A percentile compares a stretch with the other conserved stretches of the same genome.
Conservation (phyloP, 495 filamentous ascomycete genomes). For the Hypoxylon fragiforme region DNA sequence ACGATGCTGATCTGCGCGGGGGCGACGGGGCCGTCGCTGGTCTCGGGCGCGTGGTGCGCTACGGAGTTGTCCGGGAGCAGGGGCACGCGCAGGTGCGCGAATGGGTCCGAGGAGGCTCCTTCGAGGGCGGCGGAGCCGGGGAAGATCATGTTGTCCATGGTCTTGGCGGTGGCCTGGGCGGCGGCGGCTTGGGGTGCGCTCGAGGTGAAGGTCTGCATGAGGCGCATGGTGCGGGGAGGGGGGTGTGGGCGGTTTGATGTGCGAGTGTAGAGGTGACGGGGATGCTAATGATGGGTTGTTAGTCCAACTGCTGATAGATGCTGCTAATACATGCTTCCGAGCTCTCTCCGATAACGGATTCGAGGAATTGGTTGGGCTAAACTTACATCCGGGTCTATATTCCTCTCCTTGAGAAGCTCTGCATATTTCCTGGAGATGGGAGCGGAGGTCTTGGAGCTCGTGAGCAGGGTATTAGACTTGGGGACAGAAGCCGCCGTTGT, state of each 20-base stretch:
- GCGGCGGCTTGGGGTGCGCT: slow-evolving; percentile 39
- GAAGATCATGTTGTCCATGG: slow-evolving; percentile 47
- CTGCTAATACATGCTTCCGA: too few species aligned
- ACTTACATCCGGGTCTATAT: slow-evolving; percentile 40
- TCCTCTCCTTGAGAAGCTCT: slow-evolving; percentile 40
- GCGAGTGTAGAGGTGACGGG: slow-evolving; percentile 39
- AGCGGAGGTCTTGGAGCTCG: slow-evolving; percentile 38
- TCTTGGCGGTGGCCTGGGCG: slow-evolving; percentile 19
- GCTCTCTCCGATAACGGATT: slow-evolving; percentile 1
- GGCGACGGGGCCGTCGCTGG: slow-evolving; percentile 39
- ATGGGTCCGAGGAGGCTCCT: slow-evolving; percentile 36
- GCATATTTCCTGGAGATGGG: slow-evolving; percentile 41
- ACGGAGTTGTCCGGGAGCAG: slow-evolving; percentile 49
- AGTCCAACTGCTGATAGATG: slow-evolving; percentile 25
- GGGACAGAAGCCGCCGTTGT: slow-evolving; percentile 36
- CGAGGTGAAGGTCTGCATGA: slow-evolving; percentile 56
- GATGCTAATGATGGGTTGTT: slow-evolving; percentile 30
- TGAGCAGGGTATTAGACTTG: slow-evolving; percentile 41
- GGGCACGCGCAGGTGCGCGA: slow-evolving; percentile 48
- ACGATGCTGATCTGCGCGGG: slow-evolving; percentile 46
- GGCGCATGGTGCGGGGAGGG: slow-evolving; percentile 41
- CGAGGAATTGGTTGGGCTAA: background rate
- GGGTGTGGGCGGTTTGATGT: slow-evolving; percentile 39
- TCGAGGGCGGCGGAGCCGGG: slow-evolving; percentile 37
- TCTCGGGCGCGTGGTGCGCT: slow-evolving; percentile 34